A percentile compares a stretch with the other conserved stretches of the same genome.
These are phyloP conservation scores for Daldinia concentrica DNA, from an alignment of 495 filamentous ascomycete genomes.

Conservation along the genomic window DNA sequence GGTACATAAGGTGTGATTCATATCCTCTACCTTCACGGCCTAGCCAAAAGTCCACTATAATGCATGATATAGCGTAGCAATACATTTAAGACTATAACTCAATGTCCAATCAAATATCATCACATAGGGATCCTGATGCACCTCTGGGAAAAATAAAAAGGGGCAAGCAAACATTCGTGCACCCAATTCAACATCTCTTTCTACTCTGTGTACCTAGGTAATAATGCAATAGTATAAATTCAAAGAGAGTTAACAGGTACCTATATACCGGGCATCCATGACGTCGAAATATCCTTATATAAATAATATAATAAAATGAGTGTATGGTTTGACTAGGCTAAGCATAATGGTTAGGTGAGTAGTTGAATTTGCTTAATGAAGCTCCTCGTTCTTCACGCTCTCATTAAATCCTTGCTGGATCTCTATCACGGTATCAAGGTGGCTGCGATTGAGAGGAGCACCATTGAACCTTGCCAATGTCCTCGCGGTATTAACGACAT, in stretches of 20 bases:
- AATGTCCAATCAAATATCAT: neutral
- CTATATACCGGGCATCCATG: neutral
- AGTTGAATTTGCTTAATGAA: neutral
- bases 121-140: neutral
- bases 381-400: constrained; percentile 10
- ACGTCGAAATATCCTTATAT: neutral
- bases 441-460: constrained; percentile 51
- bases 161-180: neutral
- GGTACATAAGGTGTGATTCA: neutral
- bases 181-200: too few relatives aligned
- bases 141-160: neutral
- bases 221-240: neutral
- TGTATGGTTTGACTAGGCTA: neutral
- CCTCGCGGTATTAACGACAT: constrained; percentile 64
- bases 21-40: neutral
- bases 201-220: neutral
- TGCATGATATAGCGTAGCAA: neutral
- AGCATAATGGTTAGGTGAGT: too few relatives aligned
- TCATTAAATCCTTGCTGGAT: constrained; percentile 46
- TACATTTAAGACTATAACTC: neutral
- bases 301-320: neutral
- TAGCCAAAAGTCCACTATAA: neutral
- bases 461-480: constrained; percentile 51
- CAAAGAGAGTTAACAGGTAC: neutral
- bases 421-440: constrained; percentile 59